Percentiles rank a stretch among this genome's conserved stretches.
Evolutionary conservation across 1,284 basidiomycete species (phyloP).

Genomic region (Hypsizygus ulmarius): DNA sequence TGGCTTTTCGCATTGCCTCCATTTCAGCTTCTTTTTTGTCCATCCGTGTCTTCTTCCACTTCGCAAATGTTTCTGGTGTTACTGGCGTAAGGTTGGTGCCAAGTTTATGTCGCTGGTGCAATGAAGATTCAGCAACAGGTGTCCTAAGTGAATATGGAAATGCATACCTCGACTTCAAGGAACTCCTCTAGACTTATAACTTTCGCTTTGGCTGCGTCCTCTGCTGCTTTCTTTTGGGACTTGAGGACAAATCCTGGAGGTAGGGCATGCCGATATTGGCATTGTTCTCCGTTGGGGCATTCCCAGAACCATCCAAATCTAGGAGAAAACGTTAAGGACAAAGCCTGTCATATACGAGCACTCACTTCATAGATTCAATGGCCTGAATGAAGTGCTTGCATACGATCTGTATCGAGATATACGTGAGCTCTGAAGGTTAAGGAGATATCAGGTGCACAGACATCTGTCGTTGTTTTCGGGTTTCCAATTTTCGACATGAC

Average conservation of each 20-base stretch:
- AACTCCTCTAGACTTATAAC: conserved; percentile 96
- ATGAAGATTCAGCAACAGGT: neutral
- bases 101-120: conserved; percentile 84
- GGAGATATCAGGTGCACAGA: conserved; percentile 35
- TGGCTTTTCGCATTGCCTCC: conserved; percentile 81
- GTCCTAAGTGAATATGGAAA: neutral
- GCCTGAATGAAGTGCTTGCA: conserved; percentile 98
- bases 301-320: conserved; percentile 95
- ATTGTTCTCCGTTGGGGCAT: conserved; percentile 84
- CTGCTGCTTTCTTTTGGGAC: conserved; percentile 83
- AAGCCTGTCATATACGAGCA: conserved; percentile 12
- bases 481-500: conserved; percentile 89
- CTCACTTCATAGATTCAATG: conserved; percentile 88
- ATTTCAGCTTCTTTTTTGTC: conserved; percentile 90
- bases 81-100: conserved; percentile 92
- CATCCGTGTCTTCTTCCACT: conserved; percentile 93
- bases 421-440: conserved; percentile 9
- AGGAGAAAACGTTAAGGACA: conserved; percentile 1
- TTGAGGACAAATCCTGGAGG: conserved; percentile 96
- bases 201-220: conserved; percentile 86
- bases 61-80: conserved; percentile 89
- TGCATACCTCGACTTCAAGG: conserved; percentile 87
- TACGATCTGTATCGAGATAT: conserved; percentile 65
- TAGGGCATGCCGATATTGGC: conserved; percentile 94
- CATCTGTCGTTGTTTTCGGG: conserved; percentile 90